phyloP scores from a whole-genome alignment of 192 early-diverging fungal species.

The Chytriomyces confervae region DNA sequence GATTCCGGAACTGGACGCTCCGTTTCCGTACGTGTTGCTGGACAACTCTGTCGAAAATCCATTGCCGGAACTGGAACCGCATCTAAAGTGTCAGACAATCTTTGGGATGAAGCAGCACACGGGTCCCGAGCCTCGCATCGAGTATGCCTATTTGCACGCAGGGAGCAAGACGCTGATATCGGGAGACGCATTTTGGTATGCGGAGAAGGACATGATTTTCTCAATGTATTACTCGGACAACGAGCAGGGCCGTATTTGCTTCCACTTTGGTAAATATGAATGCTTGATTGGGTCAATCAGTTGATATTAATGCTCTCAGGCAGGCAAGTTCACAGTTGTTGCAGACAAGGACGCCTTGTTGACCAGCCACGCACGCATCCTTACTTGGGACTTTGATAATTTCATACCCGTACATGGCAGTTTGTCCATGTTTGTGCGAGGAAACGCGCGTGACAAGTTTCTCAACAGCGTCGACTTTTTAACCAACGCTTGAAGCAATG shows the following conservation, averaged over 20 bases:
- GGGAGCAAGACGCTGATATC: background rate
- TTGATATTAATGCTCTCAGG: background rate
- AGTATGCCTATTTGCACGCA: background rate
- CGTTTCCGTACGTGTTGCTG: constrained; percentile 11
- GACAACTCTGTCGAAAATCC: constrained; percentile 13
- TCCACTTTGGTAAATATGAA: background rate
- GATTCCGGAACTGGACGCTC: constrained; percentile 3
- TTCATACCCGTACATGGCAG: constrained; percentile 8
- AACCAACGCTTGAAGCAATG: background rate
- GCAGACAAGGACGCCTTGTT: background rate
- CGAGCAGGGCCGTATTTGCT: background rate
- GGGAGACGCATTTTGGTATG: constrained; percentile 12
- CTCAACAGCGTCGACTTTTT: background rate
- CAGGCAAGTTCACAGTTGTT: constrained; percentile 1
- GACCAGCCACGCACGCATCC: background rate
- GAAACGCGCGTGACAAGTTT: background rate
- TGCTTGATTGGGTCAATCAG: background rate
- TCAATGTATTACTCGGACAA: background rate
- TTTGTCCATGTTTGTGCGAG: background rate
- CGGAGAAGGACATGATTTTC: background rate
- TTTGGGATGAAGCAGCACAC: constrained; percentile 18
- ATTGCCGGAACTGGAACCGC: background rate
- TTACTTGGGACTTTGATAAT: constrained; percentile 12
- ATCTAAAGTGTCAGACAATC: background rate
- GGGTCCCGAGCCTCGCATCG: background rate